A percentile compares a stretch with the other conserved stretches of the same genome.
Conservation (phyloP, 129 eudicot genomes). For the Escallonia herrerae region DNA sequence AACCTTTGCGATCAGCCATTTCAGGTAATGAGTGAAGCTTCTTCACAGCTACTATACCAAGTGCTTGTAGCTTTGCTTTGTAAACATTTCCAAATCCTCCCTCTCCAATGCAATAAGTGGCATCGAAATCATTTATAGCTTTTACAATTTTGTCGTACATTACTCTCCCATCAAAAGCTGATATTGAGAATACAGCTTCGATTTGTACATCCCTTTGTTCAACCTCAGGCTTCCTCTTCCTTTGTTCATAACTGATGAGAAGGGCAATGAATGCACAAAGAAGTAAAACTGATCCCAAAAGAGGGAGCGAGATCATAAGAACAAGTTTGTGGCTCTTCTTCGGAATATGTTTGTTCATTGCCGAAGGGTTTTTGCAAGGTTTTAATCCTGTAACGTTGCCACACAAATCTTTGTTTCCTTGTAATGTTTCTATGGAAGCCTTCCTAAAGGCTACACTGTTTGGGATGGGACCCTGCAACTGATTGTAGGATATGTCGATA, state of each 20-base stretch:
- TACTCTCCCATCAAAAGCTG: constrained; percentile 14
- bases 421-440: too few relatives aligned
- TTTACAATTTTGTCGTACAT: constrained; percentile 1
- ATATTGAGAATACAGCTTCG: constrained; percentile 7
- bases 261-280: not conserved
- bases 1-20: not conserved
- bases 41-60: constrained; percentile 3
- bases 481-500: too few relatives aligned
- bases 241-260: not conserved
- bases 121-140: constrained; percentile 16
- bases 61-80: not conserved
- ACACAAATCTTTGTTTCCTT: too few relatives aligned
- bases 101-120: constrained; percentile 17
- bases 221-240: not conserved
- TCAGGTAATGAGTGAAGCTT: not conserved
- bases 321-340: not conserved
- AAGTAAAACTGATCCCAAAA: constrained; percentile 12
- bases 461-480: too few relatives aligned
- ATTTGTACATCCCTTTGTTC: not conserved
- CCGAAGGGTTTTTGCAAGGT: not conserved
- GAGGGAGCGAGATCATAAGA: constrained; percentile 12
- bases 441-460: too few relatives aligned
- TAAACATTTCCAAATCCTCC: constrained; percentile 19
- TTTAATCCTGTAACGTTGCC: not conserved
- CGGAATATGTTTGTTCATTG: not conserved